Evolutionary conservation across 345 rosid genomes (phyloP).

Genomic region (Populus ilicifolia): DNA sequence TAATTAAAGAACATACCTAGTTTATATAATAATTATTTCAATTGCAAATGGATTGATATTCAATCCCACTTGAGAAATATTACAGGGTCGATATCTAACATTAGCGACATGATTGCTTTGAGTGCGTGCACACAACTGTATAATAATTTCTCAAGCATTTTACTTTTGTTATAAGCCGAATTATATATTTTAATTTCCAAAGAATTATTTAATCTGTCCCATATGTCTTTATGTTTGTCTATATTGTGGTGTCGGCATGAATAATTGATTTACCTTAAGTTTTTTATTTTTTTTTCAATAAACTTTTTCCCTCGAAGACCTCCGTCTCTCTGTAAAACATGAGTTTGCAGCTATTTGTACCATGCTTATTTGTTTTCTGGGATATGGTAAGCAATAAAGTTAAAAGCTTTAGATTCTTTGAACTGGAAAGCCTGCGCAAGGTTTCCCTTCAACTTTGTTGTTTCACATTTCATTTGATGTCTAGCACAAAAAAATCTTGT

Average conservation of each 20-base stretch:
- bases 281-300: background rate
- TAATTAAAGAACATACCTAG: background rate
- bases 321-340: background rate
- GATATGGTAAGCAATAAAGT: background rate
- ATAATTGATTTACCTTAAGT: background rate
- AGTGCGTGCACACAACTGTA: too few species aligned
- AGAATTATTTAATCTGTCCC: background rate
- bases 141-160: too few species aligned
- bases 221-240: background rate
- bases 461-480: background rate
- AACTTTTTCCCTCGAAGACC: background rate
- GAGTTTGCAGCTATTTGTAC: background rate
- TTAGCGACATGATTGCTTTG: too few species aligned
- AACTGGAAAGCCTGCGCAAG: background rate
- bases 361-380: background rate
- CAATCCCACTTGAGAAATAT: too few species aligned
- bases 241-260: background rate
- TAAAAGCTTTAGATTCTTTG: constrained; percentile 3
- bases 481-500: background rate
- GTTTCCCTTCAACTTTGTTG: background rate
- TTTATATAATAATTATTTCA: too few species aligned
- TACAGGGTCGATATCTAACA: too few species aligned
- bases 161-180: too few species aligned
- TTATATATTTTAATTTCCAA: background rate
- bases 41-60: too few species aligned